Evolutionary conservation across 306 rosid species (phyloP).

Genomic region (Trifolium dubium): DNA sequence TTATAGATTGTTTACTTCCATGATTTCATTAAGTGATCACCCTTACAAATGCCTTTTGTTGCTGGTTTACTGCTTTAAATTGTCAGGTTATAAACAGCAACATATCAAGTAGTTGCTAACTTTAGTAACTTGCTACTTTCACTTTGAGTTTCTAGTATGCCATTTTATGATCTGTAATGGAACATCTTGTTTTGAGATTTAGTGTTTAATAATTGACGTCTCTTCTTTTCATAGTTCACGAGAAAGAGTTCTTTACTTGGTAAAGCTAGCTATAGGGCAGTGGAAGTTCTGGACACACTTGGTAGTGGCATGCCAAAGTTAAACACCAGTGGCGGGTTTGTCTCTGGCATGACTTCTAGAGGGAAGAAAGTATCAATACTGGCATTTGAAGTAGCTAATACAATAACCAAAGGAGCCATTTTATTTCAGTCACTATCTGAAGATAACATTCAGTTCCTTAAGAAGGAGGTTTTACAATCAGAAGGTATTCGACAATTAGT

Average conservation of each 20-base stretch:
- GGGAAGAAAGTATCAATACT: conserved; percentile 71
- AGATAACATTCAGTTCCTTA: conserved; percentile 72
- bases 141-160: conserved; percentile 21
- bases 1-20: conserved; percentile 2
- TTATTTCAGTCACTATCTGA: conserved; percentile 78
- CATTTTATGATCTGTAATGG: conserved; percentile 9
- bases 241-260: conserved; percentile 65
- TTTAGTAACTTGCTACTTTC: not conserved
- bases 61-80: conserved; percentile 18
- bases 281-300: conserved; percentile 75
- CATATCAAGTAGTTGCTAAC: not conserved
- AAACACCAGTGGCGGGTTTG: conserved; percentile 57
- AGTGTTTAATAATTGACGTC: conserved; percentile 27
- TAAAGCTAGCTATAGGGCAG: conserved; percentile 77
- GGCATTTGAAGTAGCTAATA: conserved; percentile 98
- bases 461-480: conserved; percentile 66
- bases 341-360: conserved; percentile 56
- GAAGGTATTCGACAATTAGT: conserved; percentile 72
- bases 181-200: conserved; percentile 19
- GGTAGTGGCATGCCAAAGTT: conserved; percentile 79
- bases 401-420: conserved; percentile 72
- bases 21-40: not conserved
- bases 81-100: not conserved
- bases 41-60: not conserved
- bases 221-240: conserved; percentile 49